Conservation (phyloP, 495 filamentous ascomycete species). For the Thermochaetoides thermophila region DNA sequence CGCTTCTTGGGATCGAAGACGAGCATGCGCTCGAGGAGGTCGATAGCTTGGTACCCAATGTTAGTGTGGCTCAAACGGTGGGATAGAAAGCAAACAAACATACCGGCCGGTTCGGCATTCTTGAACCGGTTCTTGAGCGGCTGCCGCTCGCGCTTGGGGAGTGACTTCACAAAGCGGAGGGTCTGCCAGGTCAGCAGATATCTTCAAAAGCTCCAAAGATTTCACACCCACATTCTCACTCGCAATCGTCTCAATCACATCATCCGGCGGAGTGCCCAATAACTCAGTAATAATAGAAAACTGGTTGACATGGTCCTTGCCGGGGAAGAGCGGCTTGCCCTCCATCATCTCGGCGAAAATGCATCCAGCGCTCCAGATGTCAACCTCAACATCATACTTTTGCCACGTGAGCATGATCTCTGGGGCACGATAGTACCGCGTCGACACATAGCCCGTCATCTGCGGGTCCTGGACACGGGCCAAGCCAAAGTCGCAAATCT, state of each 20-base stretch:
- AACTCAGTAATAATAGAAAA: constrained; percentile 99
- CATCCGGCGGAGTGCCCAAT: constrained; percentile 91
- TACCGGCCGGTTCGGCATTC: constrained; percentile 88
- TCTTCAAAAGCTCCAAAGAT: background rate
- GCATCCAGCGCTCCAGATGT: constrained; percentile 98
- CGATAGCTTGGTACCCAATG: constrained; percentile 49
- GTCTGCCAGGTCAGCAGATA: constrained; percentile 41
- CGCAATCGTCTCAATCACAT: constrained; percentile 96
- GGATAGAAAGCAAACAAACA: background rate
- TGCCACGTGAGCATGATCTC: constrained; percentile 99
- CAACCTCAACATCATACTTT: constrained; percentile 98
- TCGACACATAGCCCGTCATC: constrained; percentile 99
- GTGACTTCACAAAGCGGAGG: constrained; percentile 88
- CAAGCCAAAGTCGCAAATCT: constrained; percentile 97
- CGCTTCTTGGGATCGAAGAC: constrained; percentile 93
- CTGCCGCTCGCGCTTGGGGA: constrained; percentile 89
- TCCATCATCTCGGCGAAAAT: constrained; percentile 99
- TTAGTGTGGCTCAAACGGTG: background rate
- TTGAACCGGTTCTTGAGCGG: constrained; percentile 85
- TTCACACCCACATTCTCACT: constrained; percentile 72
- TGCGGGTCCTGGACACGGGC: constrained; percentile 98
- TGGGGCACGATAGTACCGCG: constrained; percentile 92
- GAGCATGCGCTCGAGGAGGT: constrained; percentile 90
- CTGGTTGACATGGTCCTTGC: constrained; percentile 98
- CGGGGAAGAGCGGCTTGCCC: constrained; percentile 94